Base-by-base conservation (phyloP, 768 basidiomycete genomes). In the Leucogyrophana mollusca region DNA sequence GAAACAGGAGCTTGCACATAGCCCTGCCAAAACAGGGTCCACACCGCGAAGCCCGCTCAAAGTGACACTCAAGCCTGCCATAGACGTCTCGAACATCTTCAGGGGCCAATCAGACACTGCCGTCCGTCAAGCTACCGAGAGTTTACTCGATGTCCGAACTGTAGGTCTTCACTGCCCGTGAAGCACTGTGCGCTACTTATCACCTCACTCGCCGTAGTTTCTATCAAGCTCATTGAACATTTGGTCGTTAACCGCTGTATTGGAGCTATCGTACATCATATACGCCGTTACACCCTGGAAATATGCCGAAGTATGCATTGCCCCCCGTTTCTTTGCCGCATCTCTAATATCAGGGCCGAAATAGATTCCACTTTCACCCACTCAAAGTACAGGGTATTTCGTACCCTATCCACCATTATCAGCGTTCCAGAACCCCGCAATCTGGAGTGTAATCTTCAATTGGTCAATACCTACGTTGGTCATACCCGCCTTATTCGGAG, bases 191-290 rank as follows among this genome's bases (percentile, higher is more conserved):
- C 6, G 7, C 27, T 13, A 13, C 27, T 30, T n/a, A n/a, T n/a
- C n/a, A n/a, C n/a, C n/a, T n/a, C n/a, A 59, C 16, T 47, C 34
- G n/a, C 43, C 17, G 8, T 34, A 73, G 85, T 77, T 79, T 43
- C 68, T 86, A 9, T 87, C 86, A n/a, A 79, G 79, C 51, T 80
- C 85, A 1, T 71, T 69, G 30, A 81, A 82, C 47, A 80, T 87
- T 35, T 81, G 77, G 71, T 70, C 72, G 16, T 50, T 82, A 34
- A 81, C 80, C 0, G 72, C 76, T 6, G 42, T 80, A 8, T 52
- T 73, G 14, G 86, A 87, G 57, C 57, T 85, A 5, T 16, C 79
- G 1, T 79, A 76, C 50, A 68, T 87, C 32, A 55, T 85, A 13
- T 69, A 66, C 38, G 64, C 59, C 10, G 67, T 82, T 18, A 69